phyloP scores from a whole-genome alignment of 139 green algal species.

The Marvania coccoides region DNA sequence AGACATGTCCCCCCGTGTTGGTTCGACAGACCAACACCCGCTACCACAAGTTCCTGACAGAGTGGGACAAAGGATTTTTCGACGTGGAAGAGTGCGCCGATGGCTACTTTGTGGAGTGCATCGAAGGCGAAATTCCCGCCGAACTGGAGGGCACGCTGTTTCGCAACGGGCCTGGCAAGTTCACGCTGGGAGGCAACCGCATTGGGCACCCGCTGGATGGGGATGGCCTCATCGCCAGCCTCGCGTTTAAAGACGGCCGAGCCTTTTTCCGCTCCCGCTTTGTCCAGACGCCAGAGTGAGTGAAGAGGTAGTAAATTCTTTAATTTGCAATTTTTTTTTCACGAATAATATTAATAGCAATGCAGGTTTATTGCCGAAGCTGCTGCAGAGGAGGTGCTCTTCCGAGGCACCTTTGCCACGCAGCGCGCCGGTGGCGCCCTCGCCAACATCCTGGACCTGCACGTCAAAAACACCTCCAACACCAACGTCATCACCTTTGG shows the following conservation, averaged over 20 bases:
- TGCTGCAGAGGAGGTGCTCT: slow-evolving; percentile 20
- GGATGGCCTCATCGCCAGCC: slow-evolving; percentile 34
- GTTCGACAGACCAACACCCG: no score
- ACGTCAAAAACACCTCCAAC: slow-evolving; percentile 34
- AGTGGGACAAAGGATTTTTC: slow-evolving; percentile 19
- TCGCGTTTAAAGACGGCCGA: slow-evolving; percentile 24
- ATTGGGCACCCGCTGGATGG: slow-evolving; percentile 46
- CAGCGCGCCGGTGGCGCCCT: slow-evolving; percentile 18
- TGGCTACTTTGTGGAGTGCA: slow-evolving; percentile 18
- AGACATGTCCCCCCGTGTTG: no score
- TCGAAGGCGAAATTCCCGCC: slow-evolving; percentile 22
- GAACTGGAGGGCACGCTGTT: slow-evolving; percentile 35
- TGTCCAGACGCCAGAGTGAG: slow-evolving; percentile 44
- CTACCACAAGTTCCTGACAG: slow-evolving; percentile 13
- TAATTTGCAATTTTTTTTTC: neutral
- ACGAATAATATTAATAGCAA: no score
- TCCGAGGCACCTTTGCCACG: slow-evolving; percentile 43
- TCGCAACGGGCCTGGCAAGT: slow-evolving; percentile 39
- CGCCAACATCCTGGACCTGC: slow-evolving; percentile 26
- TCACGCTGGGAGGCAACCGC: slow-evolving; percentile 3
- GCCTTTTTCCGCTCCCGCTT: slow-evolving; percentile 40
- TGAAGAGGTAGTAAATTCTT: neutral
- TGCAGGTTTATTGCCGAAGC: slow-evolving; percentile 17
- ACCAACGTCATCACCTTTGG: slow-evolving; percentile 33
- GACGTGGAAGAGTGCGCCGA: slow-evolving; percentile 14